Evolutionary conservation across 75 land plant species (phyloP), one percentile per base, ranked within the genome.

Genomic region (Cupressus sempervirens): DNA sequence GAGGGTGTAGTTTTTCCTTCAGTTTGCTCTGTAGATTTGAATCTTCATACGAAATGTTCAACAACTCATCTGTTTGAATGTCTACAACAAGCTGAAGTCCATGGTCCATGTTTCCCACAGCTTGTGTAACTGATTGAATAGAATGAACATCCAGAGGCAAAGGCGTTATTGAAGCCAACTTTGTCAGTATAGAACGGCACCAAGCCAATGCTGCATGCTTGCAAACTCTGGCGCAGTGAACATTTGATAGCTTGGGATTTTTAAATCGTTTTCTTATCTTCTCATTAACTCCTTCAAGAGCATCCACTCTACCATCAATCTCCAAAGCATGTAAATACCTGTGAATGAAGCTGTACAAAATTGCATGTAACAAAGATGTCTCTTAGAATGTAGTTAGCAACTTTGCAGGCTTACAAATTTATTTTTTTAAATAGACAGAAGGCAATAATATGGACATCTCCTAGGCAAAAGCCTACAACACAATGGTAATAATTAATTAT

Each of bases 261-360:
- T 98, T 98, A 83, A 96, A 96, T 40, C 99, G 97, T 92, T 95
- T 98, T 41, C 98, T 87, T 46, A 98, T 92, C 84, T 91, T 97
- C 90, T 98, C 99, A 88, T 95, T 96, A 70, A 95, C 92, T 84
- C 77, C 89, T 92, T 98, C 99, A 35, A 98, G 93, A 1, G 85
- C 85, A 40, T 98, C 99, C 83, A 98, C 85, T 62, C 87, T 90
- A 53, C 85, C 87, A 52, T 93, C 91, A 62, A 77, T 87, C 87
- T 98, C 99, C 88, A 98, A 75, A 38, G 80, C 72, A 20, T 92
- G 90, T 41, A 98, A 89, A 80, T 96, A 92, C 84, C 89, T 90
- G 84, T 98, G 94, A 30, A 95, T 90, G 84, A 94, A 92, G 54
- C 99, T 98, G 96, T 74, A 88, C 30, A 50, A 35, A 50, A 29